Base-by-base conservation (phyloP, 2,329 filamentous ascomycete species). In the Fusarium compactum region DNA sequence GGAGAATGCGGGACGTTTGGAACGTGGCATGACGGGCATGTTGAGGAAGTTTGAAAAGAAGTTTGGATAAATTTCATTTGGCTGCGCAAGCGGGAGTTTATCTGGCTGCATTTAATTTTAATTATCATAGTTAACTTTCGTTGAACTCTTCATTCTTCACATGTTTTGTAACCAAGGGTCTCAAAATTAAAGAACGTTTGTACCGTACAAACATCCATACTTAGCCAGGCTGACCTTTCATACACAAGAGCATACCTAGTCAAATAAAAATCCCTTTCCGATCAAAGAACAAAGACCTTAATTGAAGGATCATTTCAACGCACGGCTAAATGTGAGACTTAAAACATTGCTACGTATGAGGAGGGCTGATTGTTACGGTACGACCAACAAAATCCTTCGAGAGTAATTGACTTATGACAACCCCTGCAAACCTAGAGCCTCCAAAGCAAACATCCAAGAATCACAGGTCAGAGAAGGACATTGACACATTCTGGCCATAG, bases 11-110 rank as follows among this genome's bases (percentile, higher is more conserved):
- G 89, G 88, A 29, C 85, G 87, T 73, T 74, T 94, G 34, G 92
- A 94, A 81, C 89, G 89, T 78, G 90, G 91, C 2, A 87, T 94
- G 7, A 87, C 88, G 29, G 89, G 90, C 9, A 90, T 94, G 83
- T 79, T 94, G 70, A 93, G 91, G 85, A 93, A 90, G 81, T 86
- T 94, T 79, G 92, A 94, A 82, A 93, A 92, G 88, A 92, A 89
- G 77, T 90, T 91, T 80, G 85, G 85, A 0, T 89, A 74, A 78
- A 58, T 25, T 25, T 14, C 10, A 43, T 54, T 25, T 32, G 44
- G 34, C 25, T 43, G 24, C 25, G 14, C 29, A 38, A 56, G 65
- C 46, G 51, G 68, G 68, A 65, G 68, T 70, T 69, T 60, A 32
- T 56, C 47, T 43, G 44, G 18, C 25, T 61, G 29, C 27, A 51